Base-by-base conservation (phyloP, 2,329 filamentous ascomycete genomes). In the Paecilomyces fulvus region DNA sequence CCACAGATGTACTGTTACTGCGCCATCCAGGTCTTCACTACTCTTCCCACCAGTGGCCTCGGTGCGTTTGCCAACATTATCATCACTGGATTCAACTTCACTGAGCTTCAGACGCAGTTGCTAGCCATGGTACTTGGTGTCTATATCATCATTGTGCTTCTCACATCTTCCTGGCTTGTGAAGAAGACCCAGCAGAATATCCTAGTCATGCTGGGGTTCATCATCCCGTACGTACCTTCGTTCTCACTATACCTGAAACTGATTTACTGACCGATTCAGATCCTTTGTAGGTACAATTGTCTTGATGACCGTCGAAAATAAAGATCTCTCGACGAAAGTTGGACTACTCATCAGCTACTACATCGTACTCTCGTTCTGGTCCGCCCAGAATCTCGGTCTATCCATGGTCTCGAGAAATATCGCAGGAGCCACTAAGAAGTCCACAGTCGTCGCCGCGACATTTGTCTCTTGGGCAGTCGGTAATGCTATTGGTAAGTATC, bases 301-400 rank as follows among this genome's bases (percentile, higher is more conserved):
- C 43, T 80, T 90, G 55, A 86, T 90, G 80, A 86, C 83, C 0
- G 79, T 90, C 7, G 70, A 80, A 21, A 85, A 86, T 61, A 76
- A 78, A 6, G 81, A 76, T 49, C 76, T 77, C 33, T 70, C 79
- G 8, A 84, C 83, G 37, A 80, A 86, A 70, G 79, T 85, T 28
- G 87, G 87, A 5, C 78, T 91, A 0, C 74, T 90, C 12, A 82
- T 90, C 64, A 82, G 79, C 65, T 91, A 90, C 77, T 91, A 90
- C 73, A 86, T 90, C 59, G 86, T 84, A 0, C 78, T 90, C 17
- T 89, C 85, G 4, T 91, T 91, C 79, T 90, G 87, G 87, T 85
- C 87, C 0, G 86, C 86, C 0, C 83, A 87, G 64, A 87, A 84
- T 1, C 75, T 89, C 11, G 77, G 80, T 7, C 79, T 90, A 63